phyloP scores from a whole-genome alignment of 148 eudicot species.

The Tetragonia tetragonoides region DNA sequence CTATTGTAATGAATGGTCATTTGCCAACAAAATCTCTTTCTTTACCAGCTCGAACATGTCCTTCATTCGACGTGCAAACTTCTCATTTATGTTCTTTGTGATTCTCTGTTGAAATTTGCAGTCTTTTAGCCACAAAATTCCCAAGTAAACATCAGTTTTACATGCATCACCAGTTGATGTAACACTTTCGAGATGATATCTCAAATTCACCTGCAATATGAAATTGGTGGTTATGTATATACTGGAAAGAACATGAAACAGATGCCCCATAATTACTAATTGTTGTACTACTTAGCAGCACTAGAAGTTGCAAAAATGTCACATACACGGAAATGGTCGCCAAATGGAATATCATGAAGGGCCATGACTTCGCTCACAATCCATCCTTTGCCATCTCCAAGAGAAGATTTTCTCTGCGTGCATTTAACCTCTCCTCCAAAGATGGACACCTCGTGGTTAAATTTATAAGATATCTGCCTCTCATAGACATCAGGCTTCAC shows the following conservation, averaged over 20 bases:
- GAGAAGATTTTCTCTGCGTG: constrained; percentile 61
- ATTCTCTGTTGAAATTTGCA: constrained; percentile 66
- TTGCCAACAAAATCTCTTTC: constrained; percentile 49
- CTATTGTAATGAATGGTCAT: constrained; percentile 18
- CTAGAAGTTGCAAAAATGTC: neutral
- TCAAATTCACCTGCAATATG: constrained; percentile 58
- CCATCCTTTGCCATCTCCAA: constrained; percentile 49
- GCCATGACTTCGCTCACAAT: constrained; percentile 61
- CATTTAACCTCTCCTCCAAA: constrained; percentile 77
- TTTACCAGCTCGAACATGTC: constrained; percentile 53
- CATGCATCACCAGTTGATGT: constrained; percentile 35
- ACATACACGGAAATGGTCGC: constrained; percentile 76
- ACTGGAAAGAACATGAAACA: too few relatives aligned
- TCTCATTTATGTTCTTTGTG: constrained; percentile 52
- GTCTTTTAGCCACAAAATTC: constrained; percentile 68
- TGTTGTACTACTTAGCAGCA: too few relatives aligned
- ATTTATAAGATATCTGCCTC: constrained; percentile 61
- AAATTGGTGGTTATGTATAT: too few relatives aligned
- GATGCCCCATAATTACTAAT: too few relatives aligned
- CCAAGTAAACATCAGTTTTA: constrained; percentile 56
- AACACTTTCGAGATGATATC: constrained; percentile 49
- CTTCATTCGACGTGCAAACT: constrained; percentile 48
- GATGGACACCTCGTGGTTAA: constrained; percentile 57
- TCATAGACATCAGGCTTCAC: constrained; percentile 49
- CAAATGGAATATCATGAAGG: constrained; percentile 64